Evolutionary conservation across 768 basidiomycete genomes (phyloP), one percentile per base, ranked within the genome.

Genomic region (Rhizopogon salebrosus): DNA sequence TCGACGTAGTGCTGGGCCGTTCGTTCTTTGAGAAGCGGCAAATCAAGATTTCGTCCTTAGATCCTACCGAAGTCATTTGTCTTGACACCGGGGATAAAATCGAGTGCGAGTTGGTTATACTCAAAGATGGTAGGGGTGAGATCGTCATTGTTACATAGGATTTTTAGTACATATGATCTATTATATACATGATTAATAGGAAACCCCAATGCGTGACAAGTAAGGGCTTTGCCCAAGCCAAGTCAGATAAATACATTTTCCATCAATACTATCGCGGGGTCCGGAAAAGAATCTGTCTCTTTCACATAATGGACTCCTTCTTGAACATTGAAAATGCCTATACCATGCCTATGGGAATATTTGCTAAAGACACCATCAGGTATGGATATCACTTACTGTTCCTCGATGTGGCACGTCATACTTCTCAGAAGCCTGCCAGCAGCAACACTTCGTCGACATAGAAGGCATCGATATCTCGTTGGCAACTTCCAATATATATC

Each of bases 21-120:
- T 84, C 84, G 22, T 94, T 97, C 62, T 82, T 87, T 56, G 88
- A 88, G 76, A 84, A 78, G 62, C 76, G 92, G 59, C 87, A 87
- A 63, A 84, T 98, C 57, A 87, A 86, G 67, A 84, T 82, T 27
- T 91, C 88, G 64, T 73, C 86, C 0, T 73, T 86, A 37, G 95
- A 99, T 65, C 85, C 85, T 36, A 98, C 97, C 9, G 84, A 88
- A 59, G 86, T 99, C 13, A 82, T 91, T 2, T 97, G 95, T 64
- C 78, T 92, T 71, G 97, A 98, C 64, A 91, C 87, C 0, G 91
- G 90, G 6, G 94, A 97, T 72, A 89, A 85, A 66, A 82, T 97
- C 43, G 89, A 90, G 54, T 94, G 92, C 67, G 93, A 97, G 66
- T 69, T 95, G 11, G 92, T 97, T 24, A 88, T 98, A 49, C 72